phyloP scores from a whole-genome alignment of 2,329 filamentous ascomycete genomes.

The Hypomyces rosellus region DNA sequence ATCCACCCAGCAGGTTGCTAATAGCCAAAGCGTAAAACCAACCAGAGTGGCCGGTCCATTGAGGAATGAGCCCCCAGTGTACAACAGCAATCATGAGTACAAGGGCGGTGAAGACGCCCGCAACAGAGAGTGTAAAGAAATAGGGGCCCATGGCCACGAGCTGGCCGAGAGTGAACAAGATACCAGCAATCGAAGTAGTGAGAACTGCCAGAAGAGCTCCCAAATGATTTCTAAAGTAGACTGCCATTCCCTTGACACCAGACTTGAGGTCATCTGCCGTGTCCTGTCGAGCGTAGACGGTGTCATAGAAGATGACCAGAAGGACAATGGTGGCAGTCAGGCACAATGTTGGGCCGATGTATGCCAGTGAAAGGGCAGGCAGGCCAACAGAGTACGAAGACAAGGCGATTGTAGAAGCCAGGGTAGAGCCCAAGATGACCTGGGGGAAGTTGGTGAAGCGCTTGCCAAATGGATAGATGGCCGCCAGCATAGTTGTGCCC shows the following conservation, averaged over 20 bases:
- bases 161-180: slow-evolving; percentile 9
- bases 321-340: slow-evolving; percentile 18
- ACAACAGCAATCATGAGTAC: slow-evolving; percentile 13
- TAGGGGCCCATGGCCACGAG: slow-evolving; percentile 9
- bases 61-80: slow-evolving; percentile 10
- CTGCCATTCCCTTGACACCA: slow-evolving; percentile 28
- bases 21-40: slow-evolving; percentile 17
- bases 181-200: slow-evolving; percentile 9
- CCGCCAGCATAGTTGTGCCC: slow-evolving; percentile 35
- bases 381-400: slow-evolving; percentile 13
- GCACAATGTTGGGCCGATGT: slow-evolving; percentile 13
- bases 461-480: slow-evolving; percentile 46
- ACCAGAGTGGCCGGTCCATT: slow-evolving; percentile 12
- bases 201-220: slow-evolving; percentile 12
- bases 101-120: slow-evolving; percentile 10
- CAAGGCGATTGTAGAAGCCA: slow-evolving; percentile 29
- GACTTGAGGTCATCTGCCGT: slow-evolving; percentile 28
- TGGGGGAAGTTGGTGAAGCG: slow-evolving; percentile 48
- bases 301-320: slow-evolving; percentile 29
- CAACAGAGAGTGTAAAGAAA: slow-evolving; percentile 15
- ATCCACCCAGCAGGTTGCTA: slow-evolving; percentile 14
- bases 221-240: slow-evolving; percentile 18
- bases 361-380: slow-evolving; percentile 12
- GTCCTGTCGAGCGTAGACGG: slow-evolving; percentile 31
- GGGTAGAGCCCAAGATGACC: slow-evolving; percentile 42